Evolutionary conservation across 306 rosid genomes (phyloP).

Genomic region (Quillaja saponaria): DNA sequence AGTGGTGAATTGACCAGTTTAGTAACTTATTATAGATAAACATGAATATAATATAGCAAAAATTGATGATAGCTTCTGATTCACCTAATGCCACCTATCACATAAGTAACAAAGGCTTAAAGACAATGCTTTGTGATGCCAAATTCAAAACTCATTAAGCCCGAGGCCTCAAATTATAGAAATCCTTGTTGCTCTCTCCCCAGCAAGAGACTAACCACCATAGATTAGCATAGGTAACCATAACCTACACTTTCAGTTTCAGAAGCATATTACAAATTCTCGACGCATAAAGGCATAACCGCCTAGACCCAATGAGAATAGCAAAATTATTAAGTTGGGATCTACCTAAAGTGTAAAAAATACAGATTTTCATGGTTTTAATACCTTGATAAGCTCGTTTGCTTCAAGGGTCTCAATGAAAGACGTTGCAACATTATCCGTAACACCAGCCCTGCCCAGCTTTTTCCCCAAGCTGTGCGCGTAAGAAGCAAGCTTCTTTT

Average conservation of each 20-base stretch:
- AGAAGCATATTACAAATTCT: background rate
- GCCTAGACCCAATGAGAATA: too few species aligned
- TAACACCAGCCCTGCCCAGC: constrained; percentile 88
- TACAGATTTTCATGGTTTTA: background rate
- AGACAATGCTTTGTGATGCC: too few species aligned
- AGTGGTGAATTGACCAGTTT: too few species aligned
- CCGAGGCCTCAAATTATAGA: background rate
- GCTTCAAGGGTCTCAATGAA: constrained; percentile 86
- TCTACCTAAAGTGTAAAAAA: background rate
- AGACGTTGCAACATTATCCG: constrained; percentile 62
- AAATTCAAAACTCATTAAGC: constrained; percentile 4
- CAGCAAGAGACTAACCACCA: background rate
- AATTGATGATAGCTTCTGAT: too few species aligned
- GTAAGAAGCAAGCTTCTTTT: constrained; percentile 78
- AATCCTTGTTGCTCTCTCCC: background rate
- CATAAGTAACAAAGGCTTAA: too few species aligned
- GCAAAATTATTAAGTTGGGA: too few species aligned
- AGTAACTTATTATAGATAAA: too few species aligned
- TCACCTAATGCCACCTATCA: too few species aligned
- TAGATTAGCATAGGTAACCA: background rate
- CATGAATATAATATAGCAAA: too few species aligned
- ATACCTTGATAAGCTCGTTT: constrained; percentile 93
- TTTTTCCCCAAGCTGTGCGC: constrained; percentile 90
- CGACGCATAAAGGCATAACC: background rate
- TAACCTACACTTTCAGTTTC: background rate